phyloP scores from a whole-genome alignment of 352 stramenopile genomes.

The Phytopythium montanum region DNA sequence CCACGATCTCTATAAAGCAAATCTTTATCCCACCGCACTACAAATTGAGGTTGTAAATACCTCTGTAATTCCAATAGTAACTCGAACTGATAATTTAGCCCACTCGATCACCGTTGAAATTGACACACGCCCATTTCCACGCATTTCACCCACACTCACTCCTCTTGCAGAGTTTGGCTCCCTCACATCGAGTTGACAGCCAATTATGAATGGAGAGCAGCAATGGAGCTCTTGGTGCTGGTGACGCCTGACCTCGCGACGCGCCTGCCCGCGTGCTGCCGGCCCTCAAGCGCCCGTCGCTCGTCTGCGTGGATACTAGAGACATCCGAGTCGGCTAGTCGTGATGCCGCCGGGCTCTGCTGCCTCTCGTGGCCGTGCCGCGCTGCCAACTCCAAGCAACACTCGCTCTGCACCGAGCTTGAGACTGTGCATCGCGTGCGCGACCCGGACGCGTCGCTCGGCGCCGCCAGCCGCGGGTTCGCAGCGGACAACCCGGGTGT shows the following conservation, averaged over 20 bases:
- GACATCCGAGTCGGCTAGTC: neutral
- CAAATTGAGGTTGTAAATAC: no score
- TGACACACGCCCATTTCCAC: no score
- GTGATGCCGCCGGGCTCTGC: neutral
- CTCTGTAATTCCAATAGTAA: no score
- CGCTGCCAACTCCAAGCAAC: neutral
- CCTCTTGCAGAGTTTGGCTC: no score
- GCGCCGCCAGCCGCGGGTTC: slow-evolving; percentile 7
- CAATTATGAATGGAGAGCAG: neutral
- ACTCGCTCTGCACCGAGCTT: neutral
- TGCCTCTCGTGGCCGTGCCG: neutral
- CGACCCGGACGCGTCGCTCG: slow-evolving; percentile 12
- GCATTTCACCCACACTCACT: no score
- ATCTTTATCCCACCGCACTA: no score
- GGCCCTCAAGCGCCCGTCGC: neutral
- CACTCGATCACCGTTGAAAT: no score
- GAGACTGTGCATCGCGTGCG: neutral
- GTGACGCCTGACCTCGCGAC: neutral
- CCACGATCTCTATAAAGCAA: no score
- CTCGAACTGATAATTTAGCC: no score
- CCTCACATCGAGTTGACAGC: no score
- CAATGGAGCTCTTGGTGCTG: neutral
- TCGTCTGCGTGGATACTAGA: neutral
- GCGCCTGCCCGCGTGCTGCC: neutral
- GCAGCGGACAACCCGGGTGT: slow-evolving; percentile 19